Evolutionary conservation across 2,329 filamentous ascomycete species (phyloP).

Genomic region (Nemania sp.): DNA sequence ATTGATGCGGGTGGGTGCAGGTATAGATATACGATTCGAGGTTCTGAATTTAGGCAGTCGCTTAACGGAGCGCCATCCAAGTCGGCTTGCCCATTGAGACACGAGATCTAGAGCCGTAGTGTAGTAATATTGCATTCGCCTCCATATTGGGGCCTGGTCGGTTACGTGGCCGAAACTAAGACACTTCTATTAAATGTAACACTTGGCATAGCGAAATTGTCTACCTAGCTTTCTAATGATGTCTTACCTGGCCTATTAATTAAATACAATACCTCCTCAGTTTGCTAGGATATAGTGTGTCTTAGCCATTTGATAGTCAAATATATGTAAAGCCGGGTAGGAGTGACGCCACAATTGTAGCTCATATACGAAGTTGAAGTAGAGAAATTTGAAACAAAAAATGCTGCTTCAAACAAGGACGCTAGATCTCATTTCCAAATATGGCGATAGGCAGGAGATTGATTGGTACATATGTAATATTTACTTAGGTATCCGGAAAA

Average conservation of each 20-base stretch:
- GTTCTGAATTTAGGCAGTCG: background rate
- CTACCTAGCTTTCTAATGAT: background rate
- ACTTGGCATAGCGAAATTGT: background rate
- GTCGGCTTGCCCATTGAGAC: background rate
- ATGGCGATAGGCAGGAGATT: background rate
- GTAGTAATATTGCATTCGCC: background rate
- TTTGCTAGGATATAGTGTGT: too few species aligned
- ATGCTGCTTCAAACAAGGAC: background rate
- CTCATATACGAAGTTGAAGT: too few species aligned
- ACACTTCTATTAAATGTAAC: background rate
- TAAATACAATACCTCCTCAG: background rate
- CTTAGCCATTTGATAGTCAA: too few species aligned
- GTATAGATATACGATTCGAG: background rate
- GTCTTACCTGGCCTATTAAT: background rate
- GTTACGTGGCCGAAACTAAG: too few species aligned
- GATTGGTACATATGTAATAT: background rate
- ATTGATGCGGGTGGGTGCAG: slow-evolving; percentile 40
- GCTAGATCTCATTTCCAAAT: background rate
- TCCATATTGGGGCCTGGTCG: background rate
- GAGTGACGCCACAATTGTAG: too few species aligned
- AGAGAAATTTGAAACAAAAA: too few species aligned
- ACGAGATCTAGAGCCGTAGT: background rate
- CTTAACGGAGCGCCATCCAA: background rate
- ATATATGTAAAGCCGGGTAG: too few species aligned
- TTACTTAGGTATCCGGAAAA: too few species aligned